Conservation (phyloP, 768 basidiomycete genomes). For the Termitomyces sp. region DNA sequence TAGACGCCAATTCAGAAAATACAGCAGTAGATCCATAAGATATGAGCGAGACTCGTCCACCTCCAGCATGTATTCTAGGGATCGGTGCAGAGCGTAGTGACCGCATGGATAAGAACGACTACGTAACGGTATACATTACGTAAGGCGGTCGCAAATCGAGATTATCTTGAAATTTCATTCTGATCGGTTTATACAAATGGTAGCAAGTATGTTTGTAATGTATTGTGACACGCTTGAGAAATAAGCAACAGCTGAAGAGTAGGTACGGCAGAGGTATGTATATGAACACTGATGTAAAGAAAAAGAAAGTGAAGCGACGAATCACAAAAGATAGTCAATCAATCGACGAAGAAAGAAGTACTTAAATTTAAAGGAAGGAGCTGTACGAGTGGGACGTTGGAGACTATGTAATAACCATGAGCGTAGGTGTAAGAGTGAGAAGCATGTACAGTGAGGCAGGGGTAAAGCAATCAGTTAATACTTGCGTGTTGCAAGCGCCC, state of each 20-base stretch:
- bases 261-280: neutral
- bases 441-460: constrained; percentile 15
- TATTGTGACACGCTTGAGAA: neutral
- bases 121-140: too few species aligned
- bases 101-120: constrained; percentile 13
- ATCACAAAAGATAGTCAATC: constrained; percentile 23
- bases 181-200: neutral
- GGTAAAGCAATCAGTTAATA: constrained; percentile 42
- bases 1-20: constrained; percentile 73
- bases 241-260: neutral
- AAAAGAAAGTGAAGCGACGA: constrained; percentile 3
- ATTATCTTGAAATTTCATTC: neutral
- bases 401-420: constrained; percentile 13
- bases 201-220: neutral
- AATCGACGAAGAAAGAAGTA: constrained; percentile 14
- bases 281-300: neutral
- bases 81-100: constrained; percentile 15
- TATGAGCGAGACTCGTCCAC: constrained; percentile 55
- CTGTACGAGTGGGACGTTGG: constrained; percentile 17
- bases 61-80: constrained; percentile 38
- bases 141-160: too few species aligned
- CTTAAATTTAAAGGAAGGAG: constrained; percentile 17
- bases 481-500: constrained; percentile 81
- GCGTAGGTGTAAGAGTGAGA: constrained; percentile 11
- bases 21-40: constrained; percentile 52